Base-by-base conservation (phyloP, 306 rosid species). In the Lathyrus tuberosus region DNA sequence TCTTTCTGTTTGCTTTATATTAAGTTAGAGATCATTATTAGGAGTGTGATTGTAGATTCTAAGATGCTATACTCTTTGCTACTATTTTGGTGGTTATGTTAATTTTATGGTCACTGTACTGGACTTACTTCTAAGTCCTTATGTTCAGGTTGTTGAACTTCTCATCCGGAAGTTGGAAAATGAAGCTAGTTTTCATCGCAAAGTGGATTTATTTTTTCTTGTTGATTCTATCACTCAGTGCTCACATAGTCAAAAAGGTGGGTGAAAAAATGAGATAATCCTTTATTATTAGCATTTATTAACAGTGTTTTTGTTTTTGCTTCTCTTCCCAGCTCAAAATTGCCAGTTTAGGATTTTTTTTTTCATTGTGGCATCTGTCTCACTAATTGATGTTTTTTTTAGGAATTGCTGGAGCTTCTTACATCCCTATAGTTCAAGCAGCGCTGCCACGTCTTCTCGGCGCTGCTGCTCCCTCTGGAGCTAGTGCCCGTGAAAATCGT, bases 341-440 rank as follows among this genome's bases (percentile, higher is more conserved):
- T 63, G 44, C 67, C 49, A 71, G 48, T 75, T 77, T 67, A 30
- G 15, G 59, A 52, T 28, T 46, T 46, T 67, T 20, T 20, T 78
- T 46, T 43, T 49, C 57, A 16, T 47, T 18, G 62, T n/a, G 68
- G 42, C 28, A 54, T 69, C 28, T 28, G 54, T 67, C 33, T 14
- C 49, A 46, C 71, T 73, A 62, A 65, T 43, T 73, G 40, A 67
- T 28, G 48, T 47, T 44, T 13, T 4, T 75, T 81, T 53, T 84
- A 95, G 99, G 97, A 76, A 88, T 91, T 83, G 99, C 93, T 1
- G 99, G 97, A 82, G 97, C 97, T 56, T 91, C 99, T 17, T 95
- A 95, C 81, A 81, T 95, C 42, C 99, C 99, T 17, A 84, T 77
- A 3, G 92, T 95, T 86, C 99, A 95, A 85, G 88, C 97, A 65